These are phyloP conservation scores for Lagenidium giganteum DNA, from an alignment of 352 stramenopile genomes.

Conservation along the genomic window DNA sequence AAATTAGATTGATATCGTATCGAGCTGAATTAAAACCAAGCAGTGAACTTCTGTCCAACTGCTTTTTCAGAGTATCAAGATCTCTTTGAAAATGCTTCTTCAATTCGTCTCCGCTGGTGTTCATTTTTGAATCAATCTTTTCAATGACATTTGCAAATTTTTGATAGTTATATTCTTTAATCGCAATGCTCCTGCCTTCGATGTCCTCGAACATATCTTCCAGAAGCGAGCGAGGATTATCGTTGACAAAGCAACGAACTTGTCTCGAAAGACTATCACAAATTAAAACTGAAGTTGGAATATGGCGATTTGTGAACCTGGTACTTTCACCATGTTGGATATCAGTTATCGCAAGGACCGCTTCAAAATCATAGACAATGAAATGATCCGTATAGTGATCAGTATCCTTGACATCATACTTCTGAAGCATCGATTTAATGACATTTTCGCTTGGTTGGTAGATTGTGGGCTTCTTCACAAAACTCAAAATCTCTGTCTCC, in stretches of 20 bases:
- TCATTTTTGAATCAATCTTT: too few species aligned
- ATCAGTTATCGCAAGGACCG: not conserved
- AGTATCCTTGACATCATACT: slow-evolving; percentile 13
- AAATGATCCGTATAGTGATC: slow-evolving; percentile 20
- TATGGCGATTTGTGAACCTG: slow-evolving; percentile 1
- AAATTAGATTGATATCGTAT: slow-evolving; percentile 33
- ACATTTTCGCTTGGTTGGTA: slow-evolving; percentile 10
- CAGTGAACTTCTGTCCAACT: not conserved
- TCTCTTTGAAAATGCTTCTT: slow-evolving; percentile 1
- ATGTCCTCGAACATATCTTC: slow-evolving; percentile 8
- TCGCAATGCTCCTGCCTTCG: not conserved
- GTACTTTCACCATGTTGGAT: not conserved
- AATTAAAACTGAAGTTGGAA: slow-evolving; percentile 4
- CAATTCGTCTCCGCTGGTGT: too few species aligned
- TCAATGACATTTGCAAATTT: slow-evolving; percentile 6
- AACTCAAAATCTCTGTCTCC: not conserved
- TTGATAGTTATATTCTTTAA: not conserved
- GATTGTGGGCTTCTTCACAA: slow-evolving; percentile 3
- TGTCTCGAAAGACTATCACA: slow-evolving; percentile 3
- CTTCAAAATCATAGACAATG: slow-evolving; percentile 13
- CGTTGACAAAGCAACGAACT: slow-evolving; percentile 4
- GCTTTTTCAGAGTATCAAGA: slow-evolving; percentile 1
- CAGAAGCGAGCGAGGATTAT: slow-evolving; percentile 1
- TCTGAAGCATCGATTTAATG: slow-evolving; percentile 6
- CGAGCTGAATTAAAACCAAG: slow-evolving; percentile 19